phyloP scores from a whole-genome alignment of 768 basidiomycete genomes.

The Russula dissimulans region DNA sequence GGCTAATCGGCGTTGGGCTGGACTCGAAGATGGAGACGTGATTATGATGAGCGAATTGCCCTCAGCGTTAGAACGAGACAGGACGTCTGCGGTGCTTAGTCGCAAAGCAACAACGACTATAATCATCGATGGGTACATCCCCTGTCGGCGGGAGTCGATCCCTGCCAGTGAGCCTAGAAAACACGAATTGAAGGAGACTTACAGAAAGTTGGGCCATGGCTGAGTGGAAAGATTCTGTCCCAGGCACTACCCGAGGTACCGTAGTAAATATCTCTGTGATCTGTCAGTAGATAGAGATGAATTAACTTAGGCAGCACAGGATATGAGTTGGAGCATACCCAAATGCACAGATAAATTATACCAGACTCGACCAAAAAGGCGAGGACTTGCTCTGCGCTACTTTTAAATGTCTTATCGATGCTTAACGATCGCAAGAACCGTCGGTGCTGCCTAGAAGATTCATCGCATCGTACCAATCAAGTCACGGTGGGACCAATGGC shows the following conservation, averaged over 20 bases:
- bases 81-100: conserved; percentile 2
- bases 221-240: not conserved
- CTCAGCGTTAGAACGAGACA: not conserved
- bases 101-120: conserved; percentile 7
- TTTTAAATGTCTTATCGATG: not conserved
- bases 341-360: not conserved
- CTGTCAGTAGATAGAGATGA: not conserved
- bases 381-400: not conserved
- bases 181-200: not conserved
- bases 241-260: no score
- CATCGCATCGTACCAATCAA: not conserved
- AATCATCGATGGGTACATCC: conserved; percentile 3
- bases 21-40: not conserved
- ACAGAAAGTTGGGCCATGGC: conserved; percentile 1
- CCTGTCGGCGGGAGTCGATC: not conserved
- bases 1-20: no score
- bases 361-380: conserved; percentile 7
- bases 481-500: not conserved
- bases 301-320: not conserved
- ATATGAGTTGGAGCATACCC: not conserved
- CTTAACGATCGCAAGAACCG: not conserved
- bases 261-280: not conserved
- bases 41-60: not conserved
- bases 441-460: not conserved
- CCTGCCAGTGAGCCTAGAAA: not conserved